Conservation (phyloP, 2,329 filamentous ascomycete genomes). For the Bretziella fagacearum region DNA sequence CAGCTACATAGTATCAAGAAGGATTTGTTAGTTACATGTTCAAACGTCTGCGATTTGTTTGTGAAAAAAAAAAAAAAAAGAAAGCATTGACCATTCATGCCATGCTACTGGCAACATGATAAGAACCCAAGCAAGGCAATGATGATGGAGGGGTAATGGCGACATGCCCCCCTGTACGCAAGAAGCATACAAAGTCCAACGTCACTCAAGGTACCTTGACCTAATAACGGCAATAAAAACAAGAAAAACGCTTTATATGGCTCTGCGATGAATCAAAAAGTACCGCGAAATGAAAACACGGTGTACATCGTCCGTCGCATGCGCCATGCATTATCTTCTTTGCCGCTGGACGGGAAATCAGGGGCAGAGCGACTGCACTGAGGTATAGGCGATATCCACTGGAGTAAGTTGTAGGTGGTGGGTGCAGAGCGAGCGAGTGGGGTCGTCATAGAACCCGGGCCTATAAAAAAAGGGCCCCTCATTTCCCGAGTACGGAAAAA, state of each 20-base stretch:
- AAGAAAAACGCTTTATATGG: not conserved
- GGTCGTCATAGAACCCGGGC: conserved; percentile 15
- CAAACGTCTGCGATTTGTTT: not conserved
- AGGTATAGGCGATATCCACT: not conserved
- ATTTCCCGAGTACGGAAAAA: conserved; percentile 5
- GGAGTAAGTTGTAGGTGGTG: not conserved
- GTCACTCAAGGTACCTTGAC: not conserved
- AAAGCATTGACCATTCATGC: conserved; percentile 3
- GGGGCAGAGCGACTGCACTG: not conserved
- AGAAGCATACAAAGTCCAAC: not conserved
- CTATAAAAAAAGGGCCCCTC: conserved; percentile 9
- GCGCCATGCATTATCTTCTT: not conserved
- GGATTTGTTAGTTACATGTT: conserved; percentile 18
- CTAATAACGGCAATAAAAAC: not conserved
- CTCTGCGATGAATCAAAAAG: not conserved
- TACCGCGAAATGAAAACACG: no score
- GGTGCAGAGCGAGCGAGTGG: conserved; percentile 4
- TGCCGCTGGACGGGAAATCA: not conserved
- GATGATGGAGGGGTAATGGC: conserved; percentile 10
- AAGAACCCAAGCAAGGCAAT: not conserved
- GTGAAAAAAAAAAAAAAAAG: not conserved
- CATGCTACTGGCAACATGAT: not conserved
- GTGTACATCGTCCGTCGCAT: no score
- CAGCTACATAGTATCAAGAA: conserved; percentile 38
- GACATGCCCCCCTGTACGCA: conserved; percentile 8